Evolutionary conservation across 805 yeast species (phyloP), one percentile per base, ranked within the genome.

Genomic region (Cyberlindnera galapagoensis): DNA sequence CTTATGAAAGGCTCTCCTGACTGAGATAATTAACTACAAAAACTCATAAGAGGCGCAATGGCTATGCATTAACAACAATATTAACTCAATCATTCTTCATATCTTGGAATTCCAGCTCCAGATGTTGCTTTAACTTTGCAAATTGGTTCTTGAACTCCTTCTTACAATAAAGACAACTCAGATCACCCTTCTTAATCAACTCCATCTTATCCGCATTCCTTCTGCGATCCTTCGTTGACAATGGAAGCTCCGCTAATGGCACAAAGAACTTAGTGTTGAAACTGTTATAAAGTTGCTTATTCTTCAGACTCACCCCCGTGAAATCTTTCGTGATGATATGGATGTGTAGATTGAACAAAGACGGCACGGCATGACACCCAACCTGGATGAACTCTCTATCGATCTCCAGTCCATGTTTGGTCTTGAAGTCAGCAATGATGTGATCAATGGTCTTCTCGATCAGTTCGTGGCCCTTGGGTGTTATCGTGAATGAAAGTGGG

Each of bases 301-400:
- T 62, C 51, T 81, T 83, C 58, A 83, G 35, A 17, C 62, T 47
- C 0, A 57, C 57, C 8, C 82, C 71, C 42, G 61, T 46, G 46
- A 79, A 69, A 53, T 84, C 94, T 30, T 59, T 62, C 0, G 87
- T 75, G 29, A 84, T 63, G 16, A 84, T 73, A 57, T 84, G 94
- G 13, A 84, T 59, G 47, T 84, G 94, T 27, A 83, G 46, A 50
- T 84, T 81, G 24, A 55, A 56, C 67, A 83, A 51, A 1, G 87
- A 77, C 3, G 94, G 94, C 3, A 67, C 67, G 5, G 81, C 55
- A 54, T 84, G 94, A 17, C 82, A 66, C 1, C 94, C 90, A 7
- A 67, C 69, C 38, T 60, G 58, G 7, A 80, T 59, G 22, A 52
- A 53, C 2, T 40, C 31, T 6, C 41, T 40, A 4, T 43, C 24